phyloP scores from a whole-genome alignment of 2,329 filamentous ascomycete species.

The Colletotrichum musicola region DNA sequence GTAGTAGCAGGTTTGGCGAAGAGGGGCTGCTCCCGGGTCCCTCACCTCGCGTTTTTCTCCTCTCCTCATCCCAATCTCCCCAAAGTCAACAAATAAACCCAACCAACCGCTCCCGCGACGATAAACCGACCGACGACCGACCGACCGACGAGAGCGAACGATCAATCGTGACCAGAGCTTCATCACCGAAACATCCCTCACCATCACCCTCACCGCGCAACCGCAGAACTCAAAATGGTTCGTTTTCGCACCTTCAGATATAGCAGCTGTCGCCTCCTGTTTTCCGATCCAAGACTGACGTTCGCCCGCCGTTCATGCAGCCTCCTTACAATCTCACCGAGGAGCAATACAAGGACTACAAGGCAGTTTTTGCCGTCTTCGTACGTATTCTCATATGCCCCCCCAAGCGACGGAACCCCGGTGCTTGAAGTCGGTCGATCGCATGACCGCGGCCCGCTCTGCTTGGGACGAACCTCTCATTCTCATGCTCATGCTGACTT shows the following conservation, averaged over 20 bases:
- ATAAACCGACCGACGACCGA: not conserved
- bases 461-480: constrained; percentile 34
- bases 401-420: not conserved
- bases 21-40: constrained; percentile 26
- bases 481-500: constrained; percentile 23
- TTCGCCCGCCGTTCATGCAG: constrained; percentile 17
- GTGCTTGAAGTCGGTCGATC: constrained; percentile 3
- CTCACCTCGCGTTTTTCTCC: constrained; percentile 17
- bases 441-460: not conserved
- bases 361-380: constrained; percentile 40
- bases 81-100: constrained; percentile 14
- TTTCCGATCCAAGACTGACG: constrained; percentile 5
- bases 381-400: constrained; percentile 26
- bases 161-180: not conserved
- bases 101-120: constrained; percentile 3
- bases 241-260: constrained; percentile 12
- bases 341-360: constrained; percentile 38
- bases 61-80: constrained; percentile 16
- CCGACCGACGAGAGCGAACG: not conserved
- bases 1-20: not conserved
- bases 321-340: constrained; percentile 38
- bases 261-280: not conserved
- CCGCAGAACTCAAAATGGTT: constrained; percentile 35
- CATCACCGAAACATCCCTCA: constrained; percentile 1
- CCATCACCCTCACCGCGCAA: not conserved